Base-by-base conservation (phyloP, 2,329 filamentous ascomycete species). In the Parafenestella ontariensis region DNA sequence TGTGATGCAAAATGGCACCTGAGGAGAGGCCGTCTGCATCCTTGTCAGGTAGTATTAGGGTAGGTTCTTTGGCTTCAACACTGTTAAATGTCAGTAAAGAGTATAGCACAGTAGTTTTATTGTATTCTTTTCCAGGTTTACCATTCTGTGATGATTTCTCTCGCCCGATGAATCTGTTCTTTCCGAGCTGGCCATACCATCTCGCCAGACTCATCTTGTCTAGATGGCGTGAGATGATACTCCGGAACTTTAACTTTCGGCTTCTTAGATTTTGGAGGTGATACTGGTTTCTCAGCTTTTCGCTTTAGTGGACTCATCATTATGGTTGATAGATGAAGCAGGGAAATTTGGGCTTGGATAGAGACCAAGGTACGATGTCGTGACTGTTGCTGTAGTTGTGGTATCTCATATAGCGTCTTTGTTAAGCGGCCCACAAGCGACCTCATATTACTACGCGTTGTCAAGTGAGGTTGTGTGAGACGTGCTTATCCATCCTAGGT, bases 1-100 rank as follows among this genome's bases (percentile, higher is more conserved):
- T 88, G 49, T 82, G 83, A 50, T 84, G 78, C 1, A 90, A 69
- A 26, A 89, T 89, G 1, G 83, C 83, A 0, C 87, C 88, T 2
- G 87, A 85, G 2, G 83, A 83, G 3, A 90, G 76, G 0, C 87
- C 88, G 69, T 90, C 87, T 2, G 86, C 86, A 61, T 89, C 87
- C 65, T 89, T 89, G 66, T 90, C 87, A 0, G 88, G 88, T 0
- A 89, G 79, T 13, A 90, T 85, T 17, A 89, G 71, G 1, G 82
- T 84, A 31, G 75, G 78, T 51, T 84, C 79, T 9, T 79, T 73
- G 10, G 83, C 74, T 15, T 75, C 64, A 17, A 81, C 85, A 69
- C 86, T 87, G 57, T 10, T 4, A 18, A 18, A 17, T 3, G 29
- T 68, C 52, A 58, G 56, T 10, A 34, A 5, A 26, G 13, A 3